Base-by-base conservation (phyloP, 2,329 filamentous ascomycete species). In the Penicillium sp. region DNA sequence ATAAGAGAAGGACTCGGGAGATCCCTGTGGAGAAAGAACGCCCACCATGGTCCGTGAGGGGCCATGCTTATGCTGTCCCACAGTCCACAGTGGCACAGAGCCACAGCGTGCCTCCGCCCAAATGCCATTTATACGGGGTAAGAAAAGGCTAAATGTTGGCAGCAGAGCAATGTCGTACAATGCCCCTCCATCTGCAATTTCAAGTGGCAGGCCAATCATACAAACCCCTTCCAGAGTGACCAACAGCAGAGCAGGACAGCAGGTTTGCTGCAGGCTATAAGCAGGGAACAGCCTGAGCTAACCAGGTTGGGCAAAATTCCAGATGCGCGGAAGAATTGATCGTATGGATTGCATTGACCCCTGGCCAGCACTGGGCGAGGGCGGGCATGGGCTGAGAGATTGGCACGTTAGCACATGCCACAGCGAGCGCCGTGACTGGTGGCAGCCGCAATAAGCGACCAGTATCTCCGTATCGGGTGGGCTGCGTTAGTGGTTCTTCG, bases 251-350 rank as follows among this genome's bases (percentile, higher is more conserved):
- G 22, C 46, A 35, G n/a, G 31, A 4, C 16, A 31, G 31, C 31
- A 10, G 6, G 31, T 18, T 18, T 18, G 24, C 18, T 24, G 41
- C 41, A 44, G 16, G 44, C 18, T 36, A 11, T n/a, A 36, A 37
- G 49, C 49, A 51, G 49, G 49, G 49, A 51, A 39, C 7, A 16
- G 13, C 14, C 24, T 9, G 9, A 16, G 59, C 66, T 67, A 68
- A 39, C 18, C 61, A 11, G 31, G 58, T 60, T 37, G 53, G 60
- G 66, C 16, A 68, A 60, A 47, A 43, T 67, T 68, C 66, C 61
- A 68, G 66, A 68, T 46, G 44, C 22, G 43, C 58, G 54, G 51
- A 43, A 24, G 53, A 53, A 61, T 51, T 51, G 19, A 37, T 51
- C 19, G 33, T 37, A 24, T 37, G 19, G 19, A 51, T 51, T 19